Evolutionary conservation across 2,329 filamentous ascomycete genomes (phyloP), one percentile per base, ranked within the genome.

Genomic region (Beauveria asiatica): DNA sequence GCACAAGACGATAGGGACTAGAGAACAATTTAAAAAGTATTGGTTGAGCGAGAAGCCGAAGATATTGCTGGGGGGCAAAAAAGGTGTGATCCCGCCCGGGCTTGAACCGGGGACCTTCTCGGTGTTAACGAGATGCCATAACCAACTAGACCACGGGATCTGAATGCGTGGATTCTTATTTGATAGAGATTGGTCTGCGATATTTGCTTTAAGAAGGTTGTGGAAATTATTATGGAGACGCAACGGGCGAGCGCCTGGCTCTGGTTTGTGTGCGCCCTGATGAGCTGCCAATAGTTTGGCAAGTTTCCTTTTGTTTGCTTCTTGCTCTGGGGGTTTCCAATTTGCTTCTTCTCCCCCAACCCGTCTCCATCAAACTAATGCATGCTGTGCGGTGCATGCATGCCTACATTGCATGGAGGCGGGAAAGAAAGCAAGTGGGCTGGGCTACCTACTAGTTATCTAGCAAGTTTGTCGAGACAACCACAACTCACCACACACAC

Each of bases 141-240:
- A 61, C 59, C 59, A 61, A 57, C 59, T 61, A 61, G 59, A 61
- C 59, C 59, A 61, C 59, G 59, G 52, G 53, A 61, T 57, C 59
- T 27, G 37, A 48, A 17, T 27, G 25, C 16, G 37, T 21, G 52
- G 27, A 21, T 57, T 61, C 45, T 25, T 51, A 57, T 56, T 61
- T 39, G 52, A 56, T 61, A 52, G 37, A 30, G 13, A 27, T 16
- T 5, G 21, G 23, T 0, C 4, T 8, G 44, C 52, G 27, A 51
- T 55, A 51, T 44, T 45, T 30, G 7, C 17, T 45, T 8, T 51
- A 61, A 45, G 27, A 50, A 61, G 33, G 37, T 52, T 44, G 1
- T 39, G n/a, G 17, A 21, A 17, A 11, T 41, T 5, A 21, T 25
- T 42, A 30, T 27, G 51, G 51, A 42, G 9, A 27, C 21, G 17